These are phyloP conservation scores for Daldinia vernicosa DNA, from an alignment of 495 filamentous ascomycete genomes.

Conservation along the genomic window DNA sequence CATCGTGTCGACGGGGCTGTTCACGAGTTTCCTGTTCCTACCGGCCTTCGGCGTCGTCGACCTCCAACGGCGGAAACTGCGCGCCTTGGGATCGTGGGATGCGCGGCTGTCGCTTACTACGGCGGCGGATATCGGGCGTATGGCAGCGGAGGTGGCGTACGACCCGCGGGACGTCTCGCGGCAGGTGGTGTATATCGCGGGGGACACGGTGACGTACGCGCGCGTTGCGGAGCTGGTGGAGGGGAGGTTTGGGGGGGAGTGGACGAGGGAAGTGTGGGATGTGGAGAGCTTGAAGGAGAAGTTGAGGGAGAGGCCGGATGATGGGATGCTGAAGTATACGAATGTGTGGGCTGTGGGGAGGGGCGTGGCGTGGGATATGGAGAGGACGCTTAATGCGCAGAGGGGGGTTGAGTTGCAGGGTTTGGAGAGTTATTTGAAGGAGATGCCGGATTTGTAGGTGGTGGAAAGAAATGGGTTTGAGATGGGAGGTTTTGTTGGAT, in stretches of 20 bases:
- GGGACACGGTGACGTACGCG: slow-evolving; percentile 66
- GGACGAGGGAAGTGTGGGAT: slow-evolving; percentile 58
- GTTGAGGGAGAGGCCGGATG: slow-evolving; percentile 56
- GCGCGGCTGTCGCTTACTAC: slow-evolving; percentile 66
- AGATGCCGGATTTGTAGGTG: slow-evolving; percentile 27
- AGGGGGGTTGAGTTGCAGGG: slow-evolving; percentile 53
- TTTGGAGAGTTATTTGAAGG: slow-evolving; percentile 54
- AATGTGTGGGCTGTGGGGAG: slow-evolving; percentile 65
- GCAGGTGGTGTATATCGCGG: slow-evolving; percentile 62
- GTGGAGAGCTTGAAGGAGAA: slow-evolving; percentile 50
- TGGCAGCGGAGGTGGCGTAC: slow-evolving; percentile 62
- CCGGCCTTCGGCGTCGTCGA: slow-evolving; percentile 65
- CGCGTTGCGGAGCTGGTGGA: slow-evolving; percentile 61
- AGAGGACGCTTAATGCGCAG: slow-evolving; percentile 58
- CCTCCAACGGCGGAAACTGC: slow-evolving; percentile 47
- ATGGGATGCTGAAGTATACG: slow-evolving; percentile 65
- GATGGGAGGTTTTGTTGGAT: neutral
- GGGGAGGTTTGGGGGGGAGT: slow-evolving; percentile 48
- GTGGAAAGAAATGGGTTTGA: neutral
- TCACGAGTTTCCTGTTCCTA: slow-evolving; percentile 70
- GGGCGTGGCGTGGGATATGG: slow-evolving; percentile 67
- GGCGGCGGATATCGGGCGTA: slow-evolving; percentile 65
- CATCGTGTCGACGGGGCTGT: slow-evolving; percentile 70
- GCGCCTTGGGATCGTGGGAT: slow-evolving; percentile 65
- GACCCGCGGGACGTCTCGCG: slow-evolving; percentile 37